Base-by-base conservation (phyloP, 163 green algal genomes). In the Prototheca cutis region DNA sequence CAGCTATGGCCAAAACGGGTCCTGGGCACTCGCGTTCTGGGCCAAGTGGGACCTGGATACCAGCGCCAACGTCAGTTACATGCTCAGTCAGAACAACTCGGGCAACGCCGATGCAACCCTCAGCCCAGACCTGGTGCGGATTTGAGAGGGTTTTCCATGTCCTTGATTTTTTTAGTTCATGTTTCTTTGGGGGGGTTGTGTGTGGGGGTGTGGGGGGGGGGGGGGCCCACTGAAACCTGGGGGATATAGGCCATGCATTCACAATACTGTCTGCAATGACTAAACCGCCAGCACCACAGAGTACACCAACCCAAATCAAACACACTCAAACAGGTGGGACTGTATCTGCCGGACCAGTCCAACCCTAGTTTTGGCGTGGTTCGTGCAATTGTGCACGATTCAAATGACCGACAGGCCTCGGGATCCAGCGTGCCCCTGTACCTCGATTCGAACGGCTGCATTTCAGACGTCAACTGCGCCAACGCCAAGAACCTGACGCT, bases 381-480 rank as follows among this genome's bases (percentile, higher is more conserved):
- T 34, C 63, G 69, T 2, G 63, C 36, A n/a, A 55, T 69, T 2
- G 40, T 72, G 23, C 49, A 34, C 8, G 69, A 77, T 48, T 28
- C 21, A 15, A 47, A 48, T 0, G 63, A 71, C 55, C 10, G 5
- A 13, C 21, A 21, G 25, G 49, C 10, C 31, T 51, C n/a, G n/a
- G n/a, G 64, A 27, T 40, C 33, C 34, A 34, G 21, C 6, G 7
- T 31, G 4, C 61, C 61, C 13, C 55, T 62, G 48, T 77, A 55
- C 56, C 29, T 77, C 6, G 69, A 77, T 59, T 72, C 63, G 2
- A 52, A 64, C 18, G 68, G 68, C 31, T 71, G 62, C 48, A 56
- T 71, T 21, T 19, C 29, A 17, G 21, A 40, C 15, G 24, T 40
- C 23, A 5, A 45, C 4, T 58, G 52, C 30, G 6, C 7, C 30